These are phyloP conservation scores for Sclerotinia subarctica DNA, from an alignment of 2,329 filamentous ascomycete genomes.

Conservation along the genomic window DNA sequence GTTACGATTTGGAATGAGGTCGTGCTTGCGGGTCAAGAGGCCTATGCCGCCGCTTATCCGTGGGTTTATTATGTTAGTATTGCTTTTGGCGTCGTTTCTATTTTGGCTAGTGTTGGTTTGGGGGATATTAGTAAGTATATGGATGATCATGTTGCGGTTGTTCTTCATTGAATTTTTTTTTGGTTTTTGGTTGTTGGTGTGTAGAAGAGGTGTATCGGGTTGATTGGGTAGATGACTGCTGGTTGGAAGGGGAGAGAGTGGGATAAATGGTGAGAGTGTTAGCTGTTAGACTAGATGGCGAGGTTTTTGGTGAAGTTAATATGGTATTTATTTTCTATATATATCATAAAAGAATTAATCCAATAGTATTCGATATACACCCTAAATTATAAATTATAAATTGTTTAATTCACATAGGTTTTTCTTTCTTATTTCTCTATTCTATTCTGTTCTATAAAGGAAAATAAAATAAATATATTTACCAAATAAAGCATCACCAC, in stretches of 20 bases:
- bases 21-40: constrained; percentile 53
- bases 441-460: too few relatives aligned
- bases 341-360: too few relatives aligned
- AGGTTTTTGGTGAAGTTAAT: neutral
- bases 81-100: constrained; percentile 55
- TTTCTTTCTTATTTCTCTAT: too few relatives aligned
- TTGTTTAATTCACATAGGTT: too few relatives aligned
- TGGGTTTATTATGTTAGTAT: constrained; percentile 62
- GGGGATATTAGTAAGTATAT: constrained; percentile 57
- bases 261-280: neutral
- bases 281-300: neutral
- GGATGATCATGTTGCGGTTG: constrained; percentile 55
- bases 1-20: constrained; percentile 50
- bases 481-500: too few relatives aligned
- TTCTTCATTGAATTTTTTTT: constrained; percentile 14
- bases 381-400: too few relatives aligned
- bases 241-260: too few relatives aligned
- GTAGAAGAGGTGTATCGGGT: neutral
- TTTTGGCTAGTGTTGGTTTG: constrained; percentile 56
- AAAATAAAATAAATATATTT: too few relatives aligned
- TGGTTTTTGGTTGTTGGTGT: neutral
- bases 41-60: constrained; percentile 56
- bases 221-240: neutral
- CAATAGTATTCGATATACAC: too few relatives aligned
- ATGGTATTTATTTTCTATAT: neutral